phyloP scores from a whole-genome alignment of 2,329 filamentous ascomycete species.

The Chaetomiaceae sp. region DNA sequence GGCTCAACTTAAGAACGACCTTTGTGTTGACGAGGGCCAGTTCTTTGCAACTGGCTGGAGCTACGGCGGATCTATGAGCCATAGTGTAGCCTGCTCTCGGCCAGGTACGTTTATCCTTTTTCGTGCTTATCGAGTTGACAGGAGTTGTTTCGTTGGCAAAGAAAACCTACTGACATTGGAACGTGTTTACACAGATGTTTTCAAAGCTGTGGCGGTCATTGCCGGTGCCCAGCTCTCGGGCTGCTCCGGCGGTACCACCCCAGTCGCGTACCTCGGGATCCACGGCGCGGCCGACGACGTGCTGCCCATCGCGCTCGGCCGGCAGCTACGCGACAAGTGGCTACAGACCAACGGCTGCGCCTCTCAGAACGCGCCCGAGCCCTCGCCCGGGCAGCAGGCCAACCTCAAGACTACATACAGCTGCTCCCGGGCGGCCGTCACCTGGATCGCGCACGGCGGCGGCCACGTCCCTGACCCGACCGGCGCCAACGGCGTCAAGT shows the following conservation, averaged over 20 bases:
- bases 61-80: slow-evolving; percentile 41
- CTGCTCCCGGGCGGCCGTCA: slow-evolving; percentile 17
- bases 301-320: slow-evolving; percentile 8
- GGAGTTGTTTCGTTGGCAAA: too few species aligned
- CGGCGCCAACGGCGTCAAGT: slow-evolving; percentile 16
- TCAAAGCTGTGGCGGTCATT: slow-evolving; percentile 31
- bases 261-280: slow-evolving; percentile 19
- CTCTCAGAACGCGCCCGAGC: too few species aligned
- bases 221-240: slow-evolving; percentile 13
- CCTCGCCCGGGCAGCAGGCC: too few species aligned
- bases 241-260: slow-evolving; percentile 13
- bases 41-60: slow-evolving; percentile 42
- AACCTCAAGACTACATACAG: background rate
- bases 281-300: slow-evolving; percentile 16
- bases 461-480: slow-evolving; percentile 21
- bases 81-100: slow-evolving; percentile 39
- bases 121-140: too few species aligned
- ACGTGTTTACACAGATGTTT: too few species aligned
- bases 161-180: too few species aligned
- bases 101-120: slow-evolving; percentile 32
- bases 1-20: slow-evolving; percentile 33
- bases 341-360: slow-evolving; percentile 15
- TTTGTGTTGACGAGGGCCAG: slow-evolving; percentile 39
- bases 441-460: slow-evolving; percentile 23
- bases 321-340: slow-evolving; percentile 18